Evolutionary conservation across 495 filamentous ascomycete species (phyloP).

Genomic region (Aspergillus saccharolyticus): DNA sequence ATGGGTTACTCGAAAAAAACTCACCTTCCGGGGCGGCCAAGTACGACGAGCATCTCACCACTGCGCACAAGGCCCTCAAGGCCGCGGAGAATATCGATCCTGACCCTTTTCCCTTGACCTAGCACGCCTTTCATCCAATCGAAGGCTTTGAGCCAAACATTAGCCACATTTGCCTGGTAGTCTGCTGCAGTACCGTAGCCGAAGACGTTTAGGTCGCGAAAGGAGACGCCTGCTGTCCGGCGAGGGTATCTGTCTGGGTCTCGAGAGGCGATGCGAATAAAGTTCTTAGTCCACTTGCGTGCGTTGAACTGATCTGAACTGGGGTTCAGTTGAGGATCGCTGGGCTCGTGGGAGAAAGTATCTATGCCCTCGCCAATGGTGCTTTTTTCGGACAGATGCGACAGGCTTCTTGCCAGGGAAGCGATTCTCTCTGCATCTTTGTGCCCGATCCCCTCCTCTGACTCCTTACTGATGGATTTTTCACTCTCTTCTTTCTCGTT

Average conservation of each 20-base stretch:
- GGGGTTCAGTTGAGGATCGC: constrained; percentile 41
- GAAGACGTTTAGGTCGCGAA: constrained; percentile 63
- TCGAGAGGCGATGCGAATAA: constrained; percentile 33
- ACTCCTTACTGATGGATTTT: constrained; percentile 15
- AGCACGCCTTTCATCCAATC: constrained; percentile 43
- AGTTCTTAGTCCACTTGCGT: constrained; percentile 44
- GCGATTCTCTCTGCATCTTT: constrained; percentile 32
- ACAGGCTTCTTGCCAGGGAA: constrained; percentile 37
- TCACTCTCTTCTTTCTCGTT: constrained; percentile 16
- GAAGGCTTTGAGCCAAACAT: constrained; percentile 54
- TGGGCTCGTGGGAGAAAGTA: constrained; percentile 38
- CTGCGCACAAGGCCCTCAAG: constrained; percentile 72
- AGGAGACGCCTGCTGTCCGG: constrained; percentile 40
- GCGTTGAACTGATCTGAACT: constrained; percentile 39
- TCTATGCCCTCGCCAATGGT: constrained; percentile 30
- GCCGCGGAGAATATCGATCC: constrained; percentile 69
- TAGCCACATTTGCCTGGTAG: constrained; percentile 68
- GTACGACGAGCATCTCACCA: constrained; percentile 76
- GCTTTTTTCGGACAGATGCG: constrained; percentile 33
- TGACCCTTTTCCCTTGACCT: constrained; percentile 48
- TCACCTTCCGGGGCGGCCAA: constrained; percentile 66
- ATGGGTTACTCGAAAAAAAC: constrained; percentile 14
- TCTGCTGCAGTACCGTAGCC: constrained; percentile 69
- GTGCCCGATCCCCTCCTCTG: constrained; percentile 23
- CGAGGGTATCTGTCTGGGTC: constrained; percentile 41